Base-by-base conservation (phyloP, 768 basidiomycete genomes). In the Termitomyces bulborhizus region DNA sequence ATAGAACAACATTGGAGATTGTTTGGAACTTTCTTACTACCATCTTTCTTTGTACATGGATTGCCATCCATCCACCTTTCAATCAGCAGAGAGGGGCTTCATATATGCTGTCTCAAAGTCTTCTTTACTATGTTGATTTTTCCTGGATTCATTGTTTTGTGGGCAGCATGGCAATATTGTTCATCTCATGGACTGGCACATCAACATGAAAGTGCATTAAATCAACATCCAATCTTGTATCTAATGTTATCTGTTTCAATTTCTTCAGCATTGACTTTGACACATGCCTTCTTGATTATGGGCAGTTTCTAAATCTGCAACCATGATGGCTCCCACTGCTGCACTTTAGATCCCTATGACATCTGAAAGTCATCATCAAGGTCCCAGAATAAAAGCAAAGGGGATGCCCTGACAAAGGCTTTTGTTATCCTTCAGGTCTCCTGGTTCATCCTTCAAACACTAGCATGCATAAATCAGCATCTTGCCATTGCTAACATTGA, bases 401-500 rank as follows among this genome's bases (percentile, higher is more conserved):
- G 65, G 9, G 65, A 69, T 34, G 32, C 29, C 4, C 31, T 68
- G 4, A 49, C 66, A 1, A 69, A 68, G 51, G n/a, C 32, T 6
- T n/a, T 68, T 4, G 64, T 60, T 2, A 13, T 72, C 4, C 27
- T 64, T 7, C 69, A 72, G 54, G 64, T 65, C 1, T 37, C 42
- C 2, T 21, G 40, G 37, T 39, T 39, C 15, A 16, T 39, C 15
- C 13, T 65, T 1, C 70, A 71, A 39, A 63, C 56, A 50, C 50
- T 69, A 2, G 64, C 64, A 12, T 66, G 71, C 4, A 15, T 11
- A 16, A 27, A 29, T 4, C 26, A 63, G 42, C 54, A 58, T 42
- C 61, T 71, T 7, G 47, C 55, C 2, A 53, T 73, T 12, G 66
- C 68, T 0, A 61, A 66, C 44, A 54, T 73, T 3, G 71, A 73